These are phyloP conservation scores for Aristolochia contorta DNA, from an alignment of 164 flowering plant species.

Conservation along the genomic window DNA sequence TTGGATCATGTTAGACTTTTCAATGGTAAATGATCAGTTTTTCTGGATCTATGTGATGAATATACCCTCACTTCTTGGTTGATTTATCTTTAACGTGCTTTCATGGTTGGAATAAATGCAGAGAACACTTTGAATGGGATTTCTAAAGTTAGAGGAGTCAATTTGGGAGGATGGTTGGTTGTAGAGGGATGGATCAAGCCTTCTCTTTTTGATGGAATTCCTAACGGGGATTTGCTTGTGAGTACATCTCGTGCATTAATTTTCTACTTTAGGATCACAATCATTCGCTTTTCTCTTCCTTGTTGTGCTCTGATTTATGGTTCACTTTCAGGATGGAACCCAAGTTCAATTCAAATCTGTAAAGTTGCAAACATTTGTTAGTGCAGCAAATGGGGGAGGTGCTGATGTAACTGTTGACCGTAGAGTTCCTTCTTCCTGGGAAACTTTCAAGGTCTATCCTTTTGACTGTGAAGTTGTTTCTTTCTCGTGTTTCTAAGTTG, in stretches of 20 bases:
- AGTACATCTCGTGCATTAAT: conserved; percentile 13
- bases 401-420: conserved; percentile 39
- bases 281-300: too few species aligned
- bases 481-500: too few species aligned
- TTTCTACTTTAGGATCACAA: not conserved
- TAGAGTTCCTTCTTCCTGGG: conserved; percentile 67
- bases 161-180: conserved; percentile 94
- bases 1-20: too few species aligned
- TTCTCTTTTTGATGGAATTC: conserved; percentile 74
- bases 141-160: conserved; percentile 69
- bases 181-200: conserved; percentile 94
- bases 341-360: conserved; percentile 62
- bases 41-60: too few species aligned
- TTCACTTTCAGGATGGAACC: conserved; percentile 63
- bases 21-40: too few species aligned
- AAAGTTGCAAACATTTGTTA: conserved; percentile 47
- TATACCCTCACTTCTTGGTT: too few species aligned
- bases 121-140: conserved; percentile 46
- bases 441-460: conserved; percentile 57
- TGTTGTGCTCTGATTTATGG: not conserved
- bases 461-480: too few species aligned
- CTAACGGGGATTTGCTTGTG: conserved; percentile 88
- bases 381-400: conserved; percentile 76
- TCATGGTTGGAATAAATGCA: conserved; percentile 10
- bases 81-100: not conserved